Evolutionary conservation across 2,329 filamentous ascomycete species (phyloP).

Genomic region (Tetracladium maxilliforme): DNA sequence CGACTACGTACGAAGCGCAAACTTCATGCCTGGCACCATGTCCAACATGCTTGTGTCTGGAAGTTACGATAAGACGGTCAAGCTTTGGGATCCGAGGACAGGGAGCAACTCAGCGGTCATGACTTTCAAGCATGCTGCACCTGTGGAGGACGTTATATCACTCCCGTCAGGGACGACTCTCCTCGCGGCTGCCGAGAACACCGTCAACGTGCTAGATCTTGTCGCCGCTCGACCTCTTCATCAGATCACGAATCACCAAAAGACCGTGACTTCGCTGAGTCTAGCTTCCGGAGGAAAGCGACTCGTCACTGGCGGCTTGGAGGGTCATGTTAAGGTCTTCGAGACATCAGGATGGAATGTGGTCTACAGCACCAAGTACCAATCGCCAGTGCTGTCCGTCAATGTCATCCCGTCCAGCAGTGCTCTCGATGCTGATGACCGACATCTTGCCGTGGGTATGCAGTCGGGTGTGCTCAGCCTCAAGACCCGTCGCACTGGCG

Average conservation of each 20-base stretch:
- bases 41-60: constrained; percentile 71
- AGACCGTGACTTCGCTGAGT: constrained; percentile 82
- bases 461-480: constrained; percentile 84
- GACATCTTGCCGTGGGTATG: constrained; percentile 90
- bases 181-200: constrained; percentile 70
- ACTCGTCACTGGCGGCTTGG: constrained; percentile 75
- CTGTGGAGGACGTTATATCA: constrained; percentile 77
- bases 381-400: constrained; percentile 76
- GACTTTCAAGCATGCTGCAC: constrained; percentile 87
- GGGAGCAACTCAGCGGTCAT: constrained; percentile 60
- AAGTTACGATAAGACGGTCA: constrained; percentile 87
- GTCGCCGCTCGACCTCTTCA: constrained; percentile 80
- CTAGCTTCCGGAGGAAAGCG: constrained; percentile 69
- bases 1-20: constrained; percentile 82
- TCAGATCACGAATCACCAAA: constrained; percentile 87
- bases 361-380: constrained; percentile 88
- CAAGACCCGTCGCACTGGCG: constrained; percentile 72
- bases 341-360: constrained; percentile 93
- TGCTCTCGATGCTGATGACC: constrained; percentile 60
- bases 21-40: constrained; percentile 63
- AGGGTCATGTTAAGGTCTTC: constrained; percentile 95
- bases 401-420: constrained; percentile 60
- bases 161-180: constrained; percentile 78
- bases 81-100: constrained; percentile 80
- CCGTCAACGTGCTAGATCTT: constrained; percentile 83